Percentiles rank a stretch among this genome's conserved stretches.
Evolutionary conservation across 805 yeast genomes (phyloP).

Genomic region (Candida vartiovaarae): DNA sequence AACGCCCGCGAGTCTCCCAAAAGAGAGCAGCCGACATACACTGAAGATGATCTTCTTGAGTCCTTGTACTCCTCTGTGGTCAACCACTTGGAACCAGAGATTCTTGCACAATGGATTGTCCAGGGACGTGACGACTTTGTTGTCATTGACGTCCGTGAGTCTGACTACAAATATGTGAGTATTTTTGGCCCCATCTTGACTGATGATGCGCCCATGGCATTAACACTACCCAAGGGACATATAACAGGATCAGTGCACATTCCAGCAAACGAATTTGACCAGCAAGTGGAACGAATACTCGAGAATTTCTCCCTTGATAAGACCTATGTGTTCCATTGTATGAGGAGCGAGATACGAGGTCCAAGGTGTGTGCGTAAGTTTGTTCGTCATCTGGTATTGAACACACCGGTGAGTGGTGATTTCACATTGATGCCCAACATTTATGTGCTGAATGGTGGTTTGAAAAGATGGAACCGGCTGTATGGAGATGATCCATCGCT

Average conservation of each 20-base stretch:
- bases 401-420: constrained; percentile 5
- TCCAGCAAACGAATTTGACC: constrained; percentile 10
- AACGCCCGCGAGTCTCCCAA: no score
- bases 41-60: no score
- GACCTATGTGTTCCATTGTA: constrained; percentile 18
- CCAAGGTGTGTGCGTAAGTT: constrained; percentile 13
- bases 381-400: constrained; percentile 3
- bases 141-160: constrained; percentile 19
- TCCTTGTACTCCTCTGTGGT: no score
- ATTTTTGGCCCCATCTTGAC: no score
- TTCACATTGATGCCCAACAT: constrained; percentile 5
- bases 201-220: background rate
- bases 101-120: constrained; percentile 7
- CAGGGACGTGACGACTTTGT: background rate
- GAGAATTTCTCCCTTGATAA: constrained; percentile 1
- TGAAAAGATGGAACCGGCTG: constrained; percentile 17
- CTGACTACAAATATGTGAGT: constrained; percentile 9
- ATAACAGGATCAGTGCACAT: constrained; percentile 8
- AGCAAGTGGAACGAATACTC: constrained; percentile 1
- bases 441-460: constrained; percentile 17
- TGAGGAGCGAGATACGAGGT: constrained; percentile 20
- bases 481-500: constrained; percentile 10
- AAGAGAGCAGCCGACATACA: no score
- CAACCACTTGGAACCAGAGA: constrained; percentile 1
- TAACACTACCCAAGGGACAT: constrained; percentile 8